Conservation (phyloP, 345 rosid genomes). For the Barbarea vulgaris region DNA sequence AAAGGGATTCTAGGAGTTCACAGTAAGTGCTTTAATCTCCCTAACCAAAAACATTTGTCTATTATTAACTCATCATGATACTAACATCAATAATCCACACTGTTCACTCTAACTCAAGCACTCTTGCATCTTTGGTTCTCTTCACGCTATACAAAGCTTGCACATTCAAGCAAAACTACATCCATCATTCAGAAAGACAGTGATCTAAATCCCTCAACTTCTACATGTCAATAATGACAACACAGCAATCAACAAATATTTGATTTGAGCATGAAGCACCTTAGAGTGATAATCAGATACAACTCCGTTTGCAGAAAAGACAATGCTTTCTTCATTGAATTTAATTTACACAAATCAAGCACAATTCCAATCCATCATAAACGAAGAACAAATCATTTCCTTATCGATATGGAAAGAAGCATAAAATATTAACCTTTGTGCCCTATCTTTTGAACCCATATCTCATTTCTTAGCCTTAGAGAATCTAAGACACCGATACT, state of each 20-base stretch:
- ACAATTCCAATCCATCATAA: constrained; percentile 12
- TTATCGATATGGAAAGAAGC: background rate
- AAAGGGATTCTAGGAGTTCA: background rate
- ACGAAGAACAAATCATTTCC: constrained; percentile 18
- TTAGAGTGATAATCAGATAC: background rate
- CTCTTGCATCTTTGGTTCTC: constrained; percentile 2
- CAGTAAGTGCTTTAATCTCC: background rate
- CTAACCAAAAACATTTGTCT: background rate
- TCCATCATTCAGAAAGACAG: background rate
- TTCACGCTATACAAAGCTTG: background rate
- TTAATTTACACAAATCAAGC: constrained; percentile 19
- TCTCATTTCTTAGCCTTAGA: constrained; percentile 87
- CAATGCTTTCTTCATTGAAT: constrained; percentile 17
- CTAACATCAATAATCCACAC: background rate
- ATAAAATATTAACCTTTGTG: background rate
- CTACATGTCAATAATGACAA: background rate
- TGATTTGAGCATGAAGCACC: constrained; percentile 7
- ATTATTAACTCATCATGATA: constrained; percentile 1
- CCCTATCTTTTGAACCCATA: background rate
- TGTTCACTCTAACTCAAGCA: background rate
- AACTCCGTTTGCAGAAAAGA: background rate
- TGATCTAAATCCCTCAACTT: background rate
- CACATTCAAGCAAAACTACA: constrained; percentile 2
- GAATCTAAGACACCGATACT: constrained; percentile 87
- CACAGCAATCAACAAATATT: background rate